Evolutionary conservation across 257 asterid genomes (phyloP).

Genomic region (Apocynum venetum): DNA sequence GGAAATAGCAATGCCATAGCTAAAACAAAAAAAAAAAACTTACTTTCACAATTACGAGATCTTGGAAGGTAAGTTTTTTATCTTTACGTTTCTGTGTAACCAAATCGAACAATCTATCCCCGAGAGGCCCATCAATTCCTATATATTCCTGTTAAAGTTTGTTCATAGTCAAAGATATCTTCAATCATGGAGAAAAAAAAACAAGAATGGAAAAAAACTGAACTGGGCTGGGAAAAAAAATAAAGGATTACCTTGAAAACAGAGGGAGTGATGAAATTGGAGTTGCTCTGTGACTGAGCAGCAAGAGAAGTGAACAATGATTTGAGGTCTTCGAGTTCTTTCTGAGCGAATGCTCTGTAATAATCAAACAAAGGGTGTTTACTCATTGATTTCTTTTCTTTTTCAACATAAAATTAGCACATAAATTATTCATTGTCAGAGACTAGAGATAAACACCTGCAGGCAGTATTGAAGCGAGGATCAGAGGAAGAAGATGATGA

Average conservation of each 20-base stretch:
- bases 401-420: background rate
- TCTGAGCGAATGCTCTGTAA: constrained; percentile 65
- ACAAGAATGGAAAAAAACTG: background rate
- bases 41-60: constrained; percentile 90
- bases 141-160: constrained; percentile 42
- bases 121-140: constrained; percentile 73
- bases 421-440: background rate
- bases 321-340: constrained; percentile 60
- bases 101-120: constrained; percentile 72
- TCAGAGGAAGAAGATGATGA: constrained; percentile 25
- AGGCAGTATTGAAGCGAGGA: constrained; percentile 29
- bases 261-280: constrained; percentile 41
- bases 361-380: background rate
- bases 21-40: constrained; percentile 3
- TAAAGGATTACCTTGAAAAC: constrained; percentile 61
- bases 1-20: constrained; percentile 11
- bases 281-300: constrained; percentile 53
- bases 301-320: constrained; percentile 69
- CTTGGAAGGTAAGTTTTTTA: constrained; percentile 67
- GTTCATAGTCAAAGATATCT: background rate
- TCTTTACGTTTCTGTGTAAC: constrained; percentile 73
- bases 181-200: background rate
- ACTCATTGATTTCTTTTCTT: background rate
- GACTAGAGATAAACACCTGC: constrained; percentile 19
- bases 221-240: background rate